Evolutionary conservation across 768 basidiomycete genomes (phyloP), one percentile per base, ranked within the genome.

Genomic region (Podaxis sp.): DNA sequence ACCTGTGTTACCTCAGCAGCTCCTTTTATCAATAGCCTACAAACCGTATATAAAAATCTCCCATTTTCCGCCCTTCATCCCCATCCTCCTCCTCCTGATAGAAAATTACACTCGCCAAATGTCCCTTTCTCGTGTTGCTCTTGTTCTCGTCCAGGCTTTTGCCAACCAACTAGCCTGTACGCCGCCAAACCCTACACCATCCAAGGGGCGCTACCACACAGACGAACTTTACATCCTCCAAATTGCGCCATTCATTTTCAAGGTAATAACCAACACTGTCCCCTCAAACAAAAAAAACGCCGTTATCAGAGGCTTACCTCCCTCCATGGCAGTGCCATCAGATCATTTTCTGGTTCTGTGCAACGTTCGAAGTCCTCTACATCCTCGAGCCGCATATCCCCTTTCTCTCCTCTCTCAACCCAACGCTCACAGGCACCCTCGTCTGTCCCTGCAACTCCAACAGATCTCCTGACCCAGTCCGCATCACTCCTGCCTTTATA

Each of bases 181-280:
- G 0, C 84, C 86, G 0, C 86, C 86, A 1, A 84, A 87, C 68
- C 83, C 82, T 9, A 83, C 84, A 0, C 79, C 77, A 0, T 62
- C 69, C 38, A 84, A 84, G 59, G 76, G 75, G 8, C 75, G 85
- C 4, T 87, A 85, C 67, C 81, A 85, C 69, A 84, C 80, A 0
- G 75, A 83, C 17, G 80, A 82, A 69, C 72, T 80, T 40, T 80
- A 77, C 66, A 75, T 84, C 48, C 75, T 87, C 40, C 82, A 82
- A 59, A 82, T 87, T 30, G 86, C 85, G 0, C 84, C 86, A 2
- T 62, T 80, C 3, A 75, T 87, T 19, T 85, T 87, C 75, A 82
- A 82, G 74, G 86, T 83, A 56, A 36, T 11, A 36, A 40, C 24
- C 42, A 26, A 46, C 17, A 58, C 39, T 12, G 17, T 48, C 22